Conservation (phyloP, 1,284 basidiomycete genomes). For the Pascua sp. region DNA sequence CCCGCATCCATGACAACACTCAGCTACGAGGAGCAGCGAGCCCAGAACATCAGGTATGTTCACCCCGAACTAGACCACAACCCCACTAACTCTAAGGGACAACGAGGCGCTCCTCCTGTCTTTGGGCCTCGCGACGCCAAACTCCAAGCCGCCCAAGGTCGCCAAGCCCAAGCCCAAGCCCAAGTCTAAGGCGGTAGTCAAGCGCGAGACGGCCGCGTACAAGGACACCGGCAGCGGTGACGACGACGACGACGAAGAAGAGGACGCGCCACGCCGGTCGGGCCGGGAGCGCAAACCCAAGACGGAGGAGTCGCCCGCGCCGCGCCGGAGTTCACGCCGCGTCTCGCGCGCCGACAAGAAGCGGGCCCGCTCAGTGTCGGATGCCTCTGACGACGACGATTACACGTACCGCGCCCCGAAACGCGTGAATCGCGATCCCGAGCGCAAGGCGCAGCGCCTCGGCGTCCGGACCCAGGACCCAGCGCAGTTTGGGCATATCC, state of each 20-base stretch:
- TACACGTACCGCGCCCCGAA: not conserved
- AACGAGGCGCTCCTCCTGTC: constrained; percentile 35
- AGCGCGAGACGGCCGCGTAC: constrained; percentile 4
- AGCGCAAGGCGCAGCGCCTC: constrained; percentile 28
- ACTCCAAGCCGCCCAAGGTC: not conserved
- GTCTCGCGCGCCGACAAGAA: not conserved
- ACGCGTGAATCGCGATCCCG: constrained; percentile 4
- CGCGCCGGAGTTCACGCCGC: not conserved
- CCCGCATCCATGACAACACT: constrained; percentile 1
- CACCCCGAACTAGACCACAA: too few relatives aligned
- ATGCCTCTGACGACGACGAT: constrained; percentile 4
- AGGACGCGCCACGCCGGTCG: not conserved
- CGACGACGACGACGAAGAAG: constrained; percentile 1
- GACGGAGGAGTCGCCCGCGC: constrained; percentile 1
- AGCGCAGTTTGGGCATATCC: constrained; percentile 37
- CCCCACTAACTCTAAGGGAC: constrained; percentile 19
- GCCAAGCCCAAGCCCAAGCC: constrained; percentile 6
- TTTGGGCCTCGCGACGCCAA: constrained; percentile 26
- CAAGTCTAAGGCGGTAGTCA: constrained; percentile 3
- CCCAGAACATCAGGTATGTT: constrained; percentile 33
- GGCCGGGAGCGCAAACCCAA: not conserved
- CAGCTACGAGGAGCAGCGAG: constrained; percentile 22
- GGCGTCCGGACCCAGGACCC: constrained; percentile 34
- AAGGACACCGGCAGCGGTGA: not conserved
- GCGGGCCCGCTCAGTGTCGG: not conserved